These are phyloP conservation scores for Rhynchospora pubera DNA, from an alignment of 176 grass and related monocot genomes.

Conservation along the genomic window DNA sequence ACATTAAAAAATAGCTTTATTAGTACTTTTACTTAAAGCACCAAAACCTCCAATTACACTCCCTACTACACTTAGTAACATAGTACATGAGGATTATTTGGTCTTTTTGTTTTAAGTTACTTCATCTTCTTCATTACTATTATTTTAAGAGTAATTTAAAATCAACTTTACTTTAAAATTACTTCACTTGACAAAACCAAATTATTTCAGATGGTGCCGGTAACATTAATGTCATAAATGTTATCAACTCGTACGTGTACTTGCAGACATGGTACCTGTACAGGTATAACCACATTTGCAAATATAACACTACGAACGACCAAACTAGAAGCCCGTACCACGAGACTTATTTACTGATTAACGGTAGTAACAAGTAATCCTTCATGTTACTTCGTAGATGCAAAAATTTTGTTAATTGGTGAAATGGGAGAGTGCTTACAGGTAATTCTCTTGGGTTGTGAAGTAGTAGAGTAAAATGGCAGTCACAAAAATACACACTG, in stretches of 20 bases:
- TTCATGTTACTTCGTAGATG: neutral
- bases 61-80: neutral
- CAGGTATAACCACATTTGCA: neutral
- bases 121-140: neutral
- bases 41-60: neutral
- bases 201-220: neutral
- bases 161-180: too few relatives aligned
- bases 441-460: conserved; percentile 70
- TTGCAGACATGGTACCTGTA: neutral
- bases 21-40: neutral
- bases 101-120: neutral
- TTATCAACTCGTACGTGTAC: neutral
- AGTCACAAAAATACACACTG: conserved; percentile 67
- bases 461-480: conserved; percentile 78
- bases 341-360: neutral
- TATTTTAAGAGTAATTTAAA: neutral
- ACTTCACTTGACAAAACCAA: neutral
- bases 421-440: conserved; percentile 57
- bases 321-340: neutral
- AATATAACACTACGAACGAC: neutral
- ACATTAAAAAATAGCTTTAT: neutral
- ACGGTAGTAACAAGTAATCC: neutral
- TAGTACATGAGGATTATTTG: neutral
- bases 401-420: neutral
- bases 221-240: neutral